Base-by-base conservation (phyloP, 805 yeast genomes). In the Clavispora santaluciae region DNA sequence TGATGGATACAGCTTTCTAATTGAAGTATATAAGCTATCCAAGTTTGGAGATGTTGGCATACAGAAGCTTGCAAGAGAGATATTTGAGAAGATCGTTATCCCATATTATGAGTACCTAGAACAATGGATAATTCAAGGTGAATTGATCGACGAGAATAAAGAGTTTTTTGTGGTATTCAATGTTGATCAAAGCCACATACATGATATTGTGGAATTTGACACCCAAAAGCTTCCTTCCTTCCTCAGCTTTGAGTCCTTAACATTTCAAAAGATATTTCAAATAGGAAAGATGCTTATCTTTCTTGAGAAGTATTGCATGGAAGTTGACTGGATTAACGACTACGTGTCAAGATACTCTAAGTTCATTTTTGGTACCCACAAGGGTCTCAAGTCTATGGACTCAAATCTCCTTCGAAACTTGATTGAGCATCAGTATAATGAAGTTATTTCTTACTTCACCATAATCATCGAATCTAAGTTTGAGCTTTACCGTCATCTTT, bases 261-360 rank as follows among this genome's bases (percentile, higher is more conserved):
- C 70, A 2, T 72, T 79, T 3, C 52, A 60, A 18, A 67, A 72
- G 42, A 71, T 81, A 5, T 78, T 67, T 49, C 79, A 82, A 38
- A 78, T 84, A 15, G 99, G 99, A 0, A 80, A 83, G 46, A 75
- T 86, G 6, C 63, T 82, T 5, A 70, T 77, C 8, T 90, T 82
- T 55, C 62, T 90, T 35, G 75, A 78, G 26, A 66, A 66, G 21
- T 73, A 74, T 33, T 87, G 96, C 60, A 74, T 75, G 24, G 93
- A 86, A 50, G 62, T 78, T 21, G 71, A 71, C 29, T 87, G 93
- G 90, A 59, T 74, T 6, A 75, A 72, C 49, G 61, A 64, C 5
- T 71, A 68, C 51, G 61, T 70, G 6, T 41, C 42, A 28, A 61
- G 64, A 40, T 68, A 65, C 43, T 54, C 65, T 15, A 45, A 54